Evolutionary conservation across 805 yeast genomes (phyloP).

Genomic region (Schizosaccharomyces osmophilus): DNA sequence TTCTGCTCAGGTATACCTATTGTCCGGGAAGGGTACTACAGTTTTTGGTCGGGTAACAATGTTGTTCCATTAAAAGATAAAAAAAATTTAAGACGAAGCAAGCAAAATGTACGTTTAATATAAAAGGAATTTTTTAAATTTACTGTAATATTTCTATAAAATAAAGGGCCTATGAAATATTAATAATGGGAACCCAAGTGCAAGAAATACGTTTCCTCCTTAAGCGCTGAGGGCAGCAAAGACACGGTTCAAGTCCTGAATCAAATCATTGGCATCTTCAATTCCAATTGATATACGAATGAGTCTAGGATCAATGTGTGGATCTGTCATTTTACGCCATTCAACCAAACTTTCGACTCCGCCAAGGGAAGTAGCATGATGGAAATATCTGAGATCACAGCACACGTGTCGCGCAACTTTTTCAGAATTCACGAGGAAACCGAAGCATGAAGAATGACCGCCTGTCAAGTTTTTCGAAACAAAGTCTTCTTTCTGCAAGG

Average conservation of each 20-base stretch:
- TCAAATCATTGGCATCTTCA: slow-evolving; percentile 54
- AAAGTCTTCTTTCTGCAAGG: slow-evolving; percentile 47
- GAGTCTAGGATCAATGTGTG: slow-evolving; percentile 27
- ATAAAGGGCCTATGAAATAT: too few relatives aligned
- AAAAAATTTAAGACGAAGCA: neutral
- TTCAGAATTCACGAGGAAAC: slow-evolving; percentile 28
- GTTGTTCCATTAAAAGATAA: neutral
- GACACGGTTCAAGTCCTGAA: slow-evolving; percentile 45
- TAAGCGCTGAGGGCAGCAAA: slow-evolving; percentile 11
- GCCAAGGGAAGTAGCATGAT: slow-evolving; percentile 82
- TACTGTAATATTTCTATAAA: too few relatives aligned
- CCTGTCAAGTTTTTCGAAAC: slow-evolving; percentile 36
- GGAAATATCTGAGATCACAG: slow-evolving; percentile 38
- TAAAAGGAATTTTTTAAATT: neutral
- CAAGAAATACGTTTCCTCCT: too few relatives aligned
- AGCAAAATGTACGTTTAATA: neutral
- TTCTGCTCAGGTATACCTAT: neutral
- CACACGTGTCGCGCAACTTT: slow-evolving; percentile 43
- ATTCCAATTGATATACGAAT: slow-evolving; percentile 61
- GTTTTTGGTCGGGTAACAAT: neutral
- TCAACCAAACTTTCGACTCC: slow-evolving; percentile 80
- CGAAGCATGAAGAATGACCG: slow-evolving; percentile 52
- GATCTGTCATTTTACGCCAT: slow-evolving; percentile 64
- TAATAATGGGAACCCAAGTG: too few relatives aligned
- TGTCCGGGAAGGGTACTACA: neutral